Evolutionary conservation across 768 basidiomycete genomes (phyloP).

Genomic region (Calocybe cyanea): DNA sequence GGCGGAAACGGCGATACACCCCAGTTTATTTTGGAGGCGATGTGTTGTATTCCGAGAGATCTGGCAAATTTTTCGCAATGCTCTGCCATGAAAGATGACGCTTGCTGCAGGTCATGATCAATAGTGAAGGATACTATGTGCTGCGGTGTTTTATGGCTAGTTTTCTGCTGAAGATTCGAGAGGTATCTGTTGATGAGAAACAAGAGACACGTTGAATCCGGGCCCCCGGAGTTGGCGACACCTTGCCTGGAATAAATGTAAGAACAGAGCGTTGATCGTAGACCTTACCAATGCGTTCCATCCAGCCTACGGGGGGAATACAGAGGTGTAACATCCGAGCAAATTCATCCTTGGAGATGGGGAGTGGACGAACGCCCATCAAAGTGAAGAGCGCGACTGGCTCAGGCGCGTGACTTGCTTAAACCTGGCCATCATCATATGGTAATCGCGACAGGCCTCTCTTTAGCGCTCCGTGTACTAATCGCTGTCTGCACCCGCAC

Average conservation of each 20-base stretch:
- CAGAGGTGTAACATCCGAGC: conserved; percentile 39
- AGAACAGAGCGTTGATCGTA: neutral
- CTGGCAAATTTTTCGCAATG: conserved; percentile 40
- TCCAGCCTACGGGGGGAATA: conserved; percentile 49
- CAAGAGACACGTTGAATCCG: conserved; percentile 78
- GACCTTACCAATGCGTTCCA: conserved; percentile 38
- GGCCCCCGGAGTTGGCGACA: conserved; percentile 77
- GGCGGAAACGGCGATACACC: conserved; percentile 45
- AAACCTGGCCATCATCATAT: conserved; percentile 13
- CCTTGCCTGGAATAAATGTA: conserved; percentile 32
- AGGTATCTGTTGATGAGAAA: conserved; percentile 57
- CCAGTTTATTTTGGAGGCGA: conserved; percentile 55
- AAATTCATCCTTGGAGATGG: conserved; percentile 50
- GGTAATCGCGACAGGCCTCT: conserved; percentile 23
- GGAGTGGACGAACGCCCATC: conserved; percentile 14
- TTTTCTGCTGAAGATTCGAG: conserved; percentile 15
- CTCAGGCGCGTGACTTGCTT: neutral
- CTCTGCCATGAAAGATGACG: conserved; percentile 53
- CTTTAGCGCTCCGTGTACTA: conserved; percentile 49
- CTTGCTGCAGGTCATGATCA: conserved; percentile 64
- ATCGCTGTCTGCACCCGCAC: conserved; percentile 73
- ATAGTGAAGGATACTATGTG: conserved; percentile 58
- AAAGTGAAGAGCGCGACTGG: neutral
- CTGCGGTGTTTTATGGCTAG: conserved; percentile 10
- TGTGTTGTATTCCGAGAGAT: conserved; percentile 42